These are phyloP conservation scores for Tuber melanosporum DNA, from an alignment of 495 filamentous ascomycete species.

Conservation along the genomic window DNA sequence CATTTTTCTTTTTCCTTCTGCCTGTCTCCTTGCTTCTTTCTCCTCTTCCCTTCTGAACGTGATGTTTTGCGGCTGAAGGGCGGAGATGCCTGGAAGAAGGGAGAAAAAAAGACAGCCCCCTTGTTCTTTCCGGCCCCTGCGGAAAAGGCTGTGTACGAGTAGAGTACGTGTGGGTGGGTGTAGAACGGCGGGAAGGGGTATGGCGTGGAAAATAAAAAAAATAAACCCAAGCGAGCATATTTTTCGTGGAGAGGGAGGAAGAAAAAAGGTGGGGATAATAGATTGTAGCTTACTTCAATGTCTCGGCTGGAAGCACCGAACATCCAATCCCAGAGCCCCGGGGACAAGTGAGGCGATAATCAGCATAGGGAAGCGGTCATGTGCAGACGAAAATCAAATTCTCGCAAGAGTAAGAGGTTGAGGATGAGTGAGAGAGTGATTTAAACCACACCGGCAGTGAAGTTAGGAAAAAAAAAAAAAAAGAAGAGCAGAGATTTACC, in stretches of 20 bases:
- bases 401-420: neutral
- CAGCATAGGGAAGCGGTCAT: slow-evolving; percentile 34
- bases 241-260: slow-evolving; percentile 9
- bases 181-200: slow-evolving; percentile 8
- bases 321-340: slow-evolving; percentile 27
- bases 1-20: slow-evolving; percentile 8
- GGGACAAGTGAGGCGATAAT: slow-evolving; percentile 14
- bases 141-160: neutral
- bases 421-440: neutral
- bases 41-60: neutral
- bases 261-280: slow-evolving; percentile 14
- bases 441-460: neutral
- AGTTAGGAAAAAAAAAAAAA: neutral
- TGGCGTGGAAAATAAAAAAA: neutral
- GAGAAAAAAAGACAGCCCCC: neutral
- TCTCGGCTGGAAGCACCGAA: slow-evolving; percentile 34
- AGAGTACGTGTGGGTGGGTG: neutral
- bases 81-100: neutral
- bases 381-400: slow-evolving; percentile 26
- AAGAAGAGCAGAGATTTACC: neutral
- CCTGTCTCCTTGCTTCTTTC: neutral
- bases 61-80: slow-evolving; percentile 27
- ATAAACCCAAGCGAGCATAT: neutral
- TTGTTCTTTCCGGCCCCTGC: slow-evolving; percentile 4
- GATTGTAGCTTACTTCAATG: slow-evolving; percentile 37